Percentiles rank a stretch among this genome's conserved stretches.
Evolutionary conservation across 257 asterid species (phyloP).

Genomic region (Gentiana straminea): DNA sequence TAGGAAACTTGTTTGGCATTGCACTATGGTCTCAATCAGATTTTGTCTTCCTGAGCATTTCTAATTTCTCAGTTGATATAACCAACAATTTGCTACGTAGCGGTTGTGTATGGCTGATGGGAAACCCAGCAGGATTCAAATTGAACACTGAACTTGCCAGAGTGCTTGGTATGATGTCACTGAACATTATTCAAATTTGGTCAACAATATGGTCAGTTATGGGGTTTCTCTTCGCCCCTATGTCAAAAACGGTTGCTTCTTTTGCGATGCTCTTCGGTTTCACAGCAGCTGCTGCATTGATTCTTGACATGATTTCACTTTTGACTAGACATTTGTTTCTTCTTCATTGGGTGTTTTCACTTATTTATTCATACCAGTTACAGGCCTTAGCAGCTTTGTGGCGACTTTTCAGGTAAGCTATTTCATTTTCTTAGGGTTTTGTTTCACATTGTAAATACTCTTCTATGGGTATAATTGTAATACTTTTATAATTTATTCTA

Average conservation of each 20-base stretch:
- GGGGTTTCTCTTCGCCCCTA: slow-evolving; percentile 43
- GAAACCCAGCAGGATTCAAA: slow-evolving; percentile 97
- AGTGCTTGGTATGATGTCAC: slow-evolving; percentile 83
- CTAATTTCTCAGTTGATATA: slow-evolving; percentile 45
- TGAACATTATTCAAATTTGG: slow-evolving; percentile 85
- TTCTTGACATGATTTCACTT: slow-evolving; percentile 58
- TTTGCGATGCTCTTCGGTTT: slow-evolving; percentile 72
- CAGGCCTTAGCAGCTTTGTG: slow-evolving; percentile 82
- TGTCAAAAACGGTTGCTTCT: slow-evolving; percentile 50
- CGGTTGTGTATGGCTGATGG: slow-evolving; percentile 99
- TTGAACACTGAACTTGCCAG: slow-evolving; percentile 93
- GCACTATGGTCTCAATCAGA: slow-evolving; percentile 51
- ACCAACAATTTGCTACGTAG: slow-evolving; percentile 71
- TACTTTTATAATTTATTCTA: no score
- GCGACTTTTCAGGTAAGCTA: slow-evolving; percentile 86
- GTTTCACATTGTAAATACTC: not conserved
- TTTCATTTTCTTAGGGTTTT: not conserved
- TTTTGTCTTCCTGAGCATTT: slow-evolving; percentile 38
- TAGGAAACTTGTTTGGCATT: slow-evolving; percentile 69
- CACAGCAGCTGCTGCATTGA: slow-evolving; percentile 66
- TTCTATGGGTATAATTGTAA: no score
- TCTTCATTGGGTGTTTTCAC: slow-evolving; percentile 66
- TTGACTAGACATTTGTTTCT: slow-evolving; percentile 57
- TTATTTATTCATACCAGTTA: slow-evolving; percentile 68
- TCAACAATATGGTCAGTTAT: slow-evolving; percentile 69